Evolutionary conservation across 2,329 filamentous ascomycete genomes (phyloP).

Genomic region (Colletotrichum gloeosporioides): DNA sequence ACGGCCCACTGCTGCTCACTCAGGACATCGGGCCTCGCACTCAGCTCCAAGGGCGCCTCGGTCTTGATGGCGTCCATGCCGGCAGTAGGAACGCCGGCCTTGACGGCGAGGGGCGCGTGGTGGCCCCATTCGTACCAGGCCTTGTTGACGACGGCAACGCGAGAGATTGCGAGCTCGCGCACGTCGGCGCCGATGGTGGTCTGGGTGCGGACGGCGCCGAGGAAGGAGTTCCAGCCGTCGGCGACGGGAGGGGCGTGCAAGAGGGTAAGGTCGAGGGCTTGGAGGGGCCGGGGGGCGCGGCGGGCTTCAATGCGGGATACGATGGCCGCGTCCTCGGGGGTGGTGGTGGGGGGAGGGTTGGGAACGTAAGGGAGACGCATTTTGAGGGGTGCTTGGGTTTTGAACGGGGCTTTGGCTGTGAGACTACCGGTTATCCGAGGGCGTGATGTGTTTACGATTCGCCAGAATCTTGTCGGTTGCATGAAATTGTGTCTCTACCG

Average conservation of each 20-base stretch:
- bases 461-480: neutral
- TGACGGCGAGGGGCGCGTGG: constrained; percentile 72
- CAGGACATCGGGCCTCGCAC: constrained; percentile 42
- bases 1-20: constrained; percentile 70
- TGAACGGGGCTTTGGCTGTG: neutral
- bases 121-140: constrained; percentile 88
- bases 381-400: constrained; percentile 26
- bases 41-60: constrained; percentile 28
- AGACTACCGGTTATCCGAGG: neutral
- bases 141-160: constrained; percentile 79
- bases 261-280: constrained; percentile 76
- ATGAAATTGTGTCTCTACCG: neutral
- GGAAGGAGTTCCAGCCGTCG: constrained; percentile 76
- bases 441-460: neutral
- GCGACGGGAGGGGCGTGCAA: constrained; percentile 77
- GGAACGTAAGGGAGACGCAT: constrained; percentile 74
- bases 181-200: constrained; percentile 58
- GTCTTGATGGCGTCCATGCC: constrained; percentile 52
- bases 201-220: constrained; percentile 66
- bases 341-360: constrained; percentile 54
- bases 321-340: constrained; percentile 58
- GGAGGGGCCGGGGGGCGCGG: constrained; percentile 72
- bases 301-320: constrained; percentile 69
- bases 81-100: constrained; percentile 60
- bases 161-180: constrained; percentile 80